Evolutionary conservation across 2,329 filamentous ascomycete species (phyloP), one percentile per base, ranked within the genome.

Genomic region (Ceratocystis lukuohia): DNA sequence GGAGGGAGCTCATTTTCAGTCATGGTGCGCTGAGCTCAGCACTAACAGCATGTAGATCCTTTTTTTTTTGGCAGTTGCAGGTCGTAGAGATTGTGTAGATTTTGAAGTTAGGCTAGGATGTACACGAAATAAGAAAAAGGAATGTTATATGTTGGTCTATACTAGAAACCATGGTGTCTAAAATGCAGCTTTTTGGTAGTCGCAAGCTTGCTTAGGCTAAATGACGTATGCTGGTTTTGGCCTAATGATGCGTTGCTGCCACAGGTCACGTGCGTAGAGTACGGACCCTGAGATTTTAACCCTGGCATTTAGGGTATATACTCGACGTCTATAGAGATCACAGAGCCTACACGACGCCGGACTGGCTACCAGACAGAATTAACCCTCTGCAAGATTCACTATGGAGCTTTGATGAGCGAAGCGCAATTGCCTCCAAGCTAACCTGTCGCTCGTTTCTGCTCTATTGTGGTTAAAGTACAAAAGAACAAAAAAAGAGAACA

Each of bases 1-100:
- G 82, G 82, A n/a, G 80, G 76, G 10, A 71, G 68, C 7, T 61
- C 45, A 25, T 61, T 57, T 20, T n/a, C 56, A 20, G 56, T 28
- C 56, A 59, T 59, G 56, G 3, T 20, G 56, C 6, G 28, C 56
- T 8, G 17, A 59, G 56, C 30, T 59, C 1, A 8, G 56, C 33
- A n/a, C 28, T 37, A 12, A 8, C 1, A 20, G 56, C 7, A 10
- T 37, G 15, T 59, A 37, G 5, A 37, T 59, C 3, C 56, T 33
- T 37, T 17, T 30, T 30, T 6, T 30, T 1, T 57, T 30, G 25
- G 2, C 3, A 17, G 28, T 59, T 33, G 10, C 12, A 15, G 2
- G 28, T 25, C n/a, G n/a, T 30, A 59, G 28, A 41, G 37, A 41
- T 15, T 4, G 10, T 12, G 8, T 41, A 41, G 10, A 8, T 41